phyloP scores from a whole-genome alignment of 306 rosid species.

The Gleditsia sinensis region DNA sequence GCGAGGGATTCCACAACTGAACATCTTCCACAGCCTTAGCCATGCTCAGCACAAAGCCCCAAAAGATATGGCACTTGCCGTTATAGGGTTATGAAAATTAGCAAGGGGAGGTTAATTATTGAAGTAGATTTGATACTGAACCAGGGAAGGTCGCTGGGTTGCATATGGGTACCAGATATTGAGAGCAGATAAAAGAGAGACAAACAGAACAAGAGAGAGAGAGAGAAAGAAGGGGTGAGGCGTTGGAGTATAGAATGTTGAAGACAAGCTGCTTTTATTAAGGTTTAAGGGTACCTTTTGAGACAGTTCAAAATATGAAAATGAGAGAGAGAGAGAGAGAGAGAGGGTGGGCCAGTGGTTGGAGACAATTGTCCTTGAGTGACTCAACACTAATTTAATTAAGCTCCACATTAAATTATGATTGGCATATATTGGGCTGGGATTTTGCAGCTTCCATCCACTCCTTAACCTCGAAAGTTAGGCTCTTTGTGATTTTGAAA shows the following conservation, averaged over 20 bases:
- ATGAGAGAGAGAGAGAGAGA: not conserved
- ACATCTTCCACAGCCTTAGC: slow-evolving; percentile 40
- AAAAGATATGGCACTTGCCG: not conserved
- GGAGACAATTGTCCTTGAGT: slow-evolving; percentile 60
- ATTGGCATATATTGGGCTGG: not conserved
- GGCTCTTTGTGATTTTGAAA: slow-evolving; percentile 7
- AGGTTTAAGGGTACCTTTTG: slow-evolving; percentile 69
- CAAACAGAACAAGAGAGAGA: not conserved
- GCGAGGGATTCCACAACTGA: slow-evolving; percentile 44
- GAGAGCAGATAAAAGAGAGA: no score
- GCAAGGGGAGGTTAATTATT: slow-evolving; percentile 46
- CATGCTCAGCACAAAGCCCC: slow-evolving; percentile 27
- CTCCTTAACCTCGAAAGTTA: not conserved
- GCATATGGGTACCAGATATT: no score
- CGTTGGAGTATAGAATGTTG: slow-evolving; percentile 53
- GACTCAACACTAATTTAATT: slow-evolving; percentile 24
- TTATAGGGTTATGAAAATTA: slow-evolving; percentile 15
- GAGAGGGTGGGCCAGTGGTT: slow-evolving; percentile 50
- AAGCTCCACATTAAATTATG: slow-evolving; percentile 19
- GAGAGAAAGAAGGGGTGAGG: not conserved
- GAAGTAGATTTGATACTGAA: slow-evolving; percentile 63
- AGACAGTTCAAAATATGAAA: slow-evolving; percentile 43
- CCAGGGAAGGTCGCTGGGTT: slow-evolving; percentile 47
- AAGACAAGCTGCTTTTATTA: slow-evolving; percentile 80
- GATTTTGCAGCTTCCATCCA: slow-evolving; percentile 12